These are phyloP conservation scores for Xanthoconium stramineum DNA, from an alignment of 768 basidiomycete genomes.

Conservation along the genomic window DNA sequence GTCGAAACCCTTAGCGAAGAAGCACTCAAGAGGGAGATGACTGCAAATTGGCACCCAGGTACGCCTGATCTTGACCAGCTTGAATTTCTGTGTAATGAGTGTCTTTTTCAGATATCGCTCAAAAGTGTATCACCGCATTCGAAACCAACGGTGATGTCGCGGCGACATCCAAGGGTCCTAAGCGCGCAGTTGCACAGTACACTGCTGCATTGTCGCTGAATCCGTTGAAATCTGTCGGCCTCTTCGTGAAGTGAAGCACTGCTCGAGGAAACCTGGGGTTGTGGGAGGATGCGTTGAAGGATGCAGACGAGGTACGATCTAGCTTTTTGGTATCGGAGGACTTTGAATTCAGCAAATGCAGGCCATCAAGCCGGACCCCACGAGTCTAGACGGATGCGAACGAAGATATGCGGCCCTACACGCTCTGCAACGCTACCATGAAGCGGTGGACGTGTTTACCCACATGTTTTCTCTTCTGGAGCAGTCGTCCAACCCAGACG, in stretches of 20 bases:
- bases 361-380: slow-evolving; percentile 3
- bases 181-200: not conserved
- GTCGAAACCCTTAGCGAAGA: too few species aligned
- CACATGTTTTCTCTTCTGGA: slow-evolving; percentile 1
- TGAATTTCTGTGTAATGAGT: not conserved
- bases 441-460: not conserved
- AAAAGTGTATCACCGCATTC: not conserved
- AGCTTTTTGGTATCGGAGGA: fast-evolving
- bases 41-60: not conserved
- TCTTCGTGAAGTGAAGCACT: slow-evolving; percentile 9
- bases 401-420: slow-evolving; percentile 1
- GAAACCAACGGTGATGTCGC: not conserved
- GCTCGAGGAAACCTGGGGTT: not conserved
- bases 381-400: not conserved
- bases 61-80: not conserved
- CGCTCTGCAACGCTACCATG: not conserved
- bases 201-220: not conserved
- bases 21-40: too few species aligned
- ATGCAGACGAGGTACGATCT: slow-evolving; percentile 9
- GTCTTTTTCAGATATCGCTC: not conserved
- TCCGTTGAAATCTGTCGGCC: not conserved
- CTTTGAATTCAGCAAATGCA: not conserved
- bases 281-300: slow-evolving; percentile 10
- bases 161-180: not conserved
- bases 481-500: not conserved